Evolutionary conservation across 1,139 yeast genomes (phyloP).

Genomic region (Candida anutae): DNA sequence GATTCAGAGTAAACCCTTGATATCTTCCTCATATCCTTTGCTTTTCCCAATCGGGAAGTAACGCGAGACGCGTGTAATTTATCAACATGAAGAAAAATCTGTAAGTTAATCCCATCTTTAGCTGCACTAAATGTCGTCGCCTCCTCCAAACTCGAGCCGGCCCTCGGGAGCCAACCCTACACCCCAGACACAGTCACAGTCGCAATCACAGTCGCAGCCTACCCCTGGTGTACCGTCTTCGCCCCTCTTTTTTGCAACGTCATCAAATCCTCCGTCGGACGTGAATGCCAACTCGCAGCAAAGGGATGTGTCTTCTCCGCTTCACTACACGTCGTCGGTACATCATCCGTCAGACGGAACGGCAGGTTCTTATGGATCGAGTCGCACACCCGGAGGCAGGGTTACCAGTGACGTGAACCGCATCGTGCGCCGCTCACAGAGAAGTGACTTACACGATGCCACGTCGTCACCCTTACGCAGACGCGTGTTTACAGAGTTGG

Average conservation of each 20-base stretch:
- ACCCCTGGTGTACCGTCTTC: constrained; percentile 50
- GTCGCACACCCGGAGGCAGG: constrained; percentile 22
- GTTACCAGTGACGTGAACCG: constrained; percentile 38
- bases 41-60: too few species aligned
- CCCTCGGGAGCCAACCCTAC: constrained; percentile 6
- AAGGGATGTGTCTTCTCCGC: constrained; percentile 34
- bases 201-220: constrained; percentile 26
- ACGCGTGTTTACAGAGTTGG: constrained; percentile 23
- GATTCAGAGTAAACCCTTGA: too few species aligned
- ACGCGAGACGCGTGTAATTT: too few species aligned
- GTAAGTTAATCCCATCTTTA: not conserved
- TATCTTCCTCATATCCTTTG: too few species aligned
- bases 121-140: constrained; percentile 12
- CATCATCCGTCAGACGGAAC: constrained; percentile 30
- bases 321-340: constrained; percentile 37
- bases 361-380: constrained; percentile 9
- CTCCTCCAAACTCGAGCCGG: constrained; percentile 9
- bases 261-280: constrained; percentile 41
- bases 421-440: constrained; percentile 31
- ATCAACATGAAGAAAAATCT: too few species aligned
- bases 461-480: constrained; percentile 36
- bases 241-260: constrained; percentile 56
- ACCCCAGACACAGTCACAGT: constrained; percentile 22
- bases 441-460: constrained; percentile 38
- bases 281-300: constrained; percentile 14